Evolutionary conservation across 805 yeast genomes (phyloP), one percentile per base, ranked within the genome.

Genomic region (Wickerhamomyces mucosus): DNA sequence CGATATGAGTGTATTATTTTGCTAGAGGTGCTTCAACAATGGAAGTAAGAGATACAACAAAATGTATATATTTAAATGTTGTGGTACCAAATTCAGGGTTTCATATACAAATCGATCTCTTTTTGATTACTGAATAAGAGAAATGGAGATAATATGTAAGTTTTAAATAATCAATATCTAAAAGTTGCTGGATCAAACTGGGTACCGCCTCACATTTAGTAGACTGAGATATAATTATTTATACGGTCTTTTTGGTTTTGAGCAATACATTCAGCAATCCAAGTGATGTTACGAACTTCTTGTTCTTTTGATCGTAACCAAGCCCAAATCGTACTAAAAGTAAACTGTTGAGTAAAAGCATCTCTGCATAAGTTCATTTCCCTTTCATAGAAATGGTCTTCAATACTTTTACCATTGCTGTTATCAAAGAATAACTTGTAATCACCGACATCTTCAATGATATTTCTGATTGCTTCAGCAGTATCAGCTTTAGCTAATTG

Each of bases 211-310:
- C n/a, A n/a, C n/a, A n/a, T n/a, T 32, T 22, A 35, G 31, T 78
- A 85, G 25, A 89, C 96, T 27, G 94, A 66, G 38, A 94, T 86
- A 56, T 86, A 94, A 56, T 83, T 84, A 48, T 80, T 78, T 43
- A 92, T 84, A 57, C 96, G 75, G 53, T 84, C 94, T 63, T 86
- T 84, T 67, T 92, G 99, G 55, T 86, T 88, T 59, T 94, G 98
- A 20, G 97, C 96, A 63, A 92, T 92, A 66, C 99, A 92, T 63
- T 92, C 99, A 30, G 97, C 95, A 35, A 92, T 89, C 99, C 99
- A 92, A n/a, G 97, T 85, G 43, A 92, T 80, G 56, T 92, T 92
- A 59, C 98, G 74, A 37, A 94, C 75, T 59, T 92, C 99, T 61
- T 94, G 98, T 59, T 92, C 98, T 51, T 81, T 82, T 13, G 95